phyloP scores from a whole-genome alignment of 371 early-diverging fungal genomes.

The Apophysomyces sp. region DNA sequence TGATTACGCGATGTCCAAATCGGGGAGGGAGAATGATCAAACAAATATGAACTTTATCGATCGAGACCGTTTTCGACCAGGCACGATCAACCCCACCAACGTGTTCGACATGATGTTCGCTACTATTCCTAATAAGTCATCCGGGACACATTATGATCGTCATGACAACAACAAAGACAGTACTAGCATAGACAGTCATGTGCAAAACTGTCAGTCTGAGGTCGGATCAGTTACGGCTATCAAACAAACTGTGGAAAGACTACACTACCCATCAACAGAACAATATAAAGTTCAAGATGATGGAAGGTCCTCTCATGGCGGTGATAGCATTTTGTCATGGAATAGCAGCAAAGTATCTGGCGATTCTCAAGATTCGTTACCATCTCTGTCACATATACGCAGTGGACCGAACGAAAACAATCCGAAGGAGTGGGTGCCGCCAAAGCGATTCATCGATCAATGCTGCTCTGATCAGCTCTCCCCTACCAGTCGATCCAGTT shows the following conservation, averaged over 20 bases:
- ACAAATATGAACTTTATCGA: not conserved
- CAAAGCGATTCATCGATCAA: not conserved
- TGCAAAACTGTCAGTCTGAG: not conserved
- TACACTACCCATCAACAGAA: too few relatives aligned
- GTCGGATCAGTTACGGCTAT: too few relatives aligned
- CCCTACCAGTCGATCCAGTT: slow-evolving; percentile 36
- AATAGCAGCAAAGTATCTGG: too few relatives aligned
- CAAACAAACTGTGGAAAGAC: too few relatives aligned
- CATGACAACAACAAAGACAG: not conserved
- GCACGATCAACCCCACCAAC: not conserved
- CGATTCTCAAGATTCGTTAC: not conserved
- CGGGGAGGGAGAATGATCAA: not conserved
- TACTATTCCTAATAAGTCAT: not conserved
- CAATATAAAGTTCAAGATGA: too few relatives aligned
- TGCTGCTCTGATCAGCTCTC: not conserved
- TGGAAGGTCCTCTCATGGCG: too few relatives aligned
- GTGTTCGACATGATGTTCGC: not conserved
- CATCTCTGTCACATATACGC: not conserved
- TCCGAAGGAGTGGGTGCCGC: not conserved
- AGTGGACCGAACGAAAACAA: not conserved
- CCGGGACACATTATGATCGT: not conserved
- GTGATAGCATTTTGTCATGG: too few relatives aligned
- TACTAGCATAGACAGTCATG: not conserved
- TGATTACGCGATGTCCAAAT: too few relatives aligned
- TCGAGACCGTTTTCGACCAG: not conserved